Evolutionary conservation across 192 early-diverging fungal species (phyloP), one percentile per base, ranked within the genome.

Genomic region (Bifiguratus adelaidae): DNA sequence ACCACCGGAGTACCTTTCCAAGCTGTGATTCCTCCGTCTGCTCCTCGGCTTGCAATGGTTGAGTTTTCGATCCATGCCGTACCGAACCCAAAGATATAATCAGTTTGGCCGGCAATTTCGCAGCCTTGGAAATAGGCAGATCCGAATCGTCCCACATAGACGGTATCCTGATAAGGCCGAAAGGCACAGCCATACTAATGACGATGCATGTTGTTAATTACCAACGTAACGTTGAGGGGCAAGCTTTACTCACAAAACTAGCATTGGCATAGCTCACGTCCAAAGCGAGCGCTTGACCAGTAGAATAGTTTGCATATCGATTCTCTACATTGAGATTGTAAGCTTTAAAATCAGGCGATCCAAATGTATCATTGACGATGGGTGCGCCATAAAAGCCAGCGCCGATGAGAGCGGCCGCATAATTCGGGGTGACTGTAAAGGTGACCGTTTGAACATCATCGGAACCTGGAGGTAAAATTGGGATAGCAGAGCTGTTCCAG

Each of bases 201-300:
- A 28, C 9, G 7, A 21, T 18, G 15, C 3, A 19, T n/a, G 18
- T 30, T n/a, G n/a, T n/a, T n/a, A n/a, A n/a, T n/a, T n/a, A n/a
- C n/a, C n/a, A 1, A 4, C 25, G 0, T 4, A 11, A 29, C n/a
- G 29, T 19, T 3, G 32, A 1, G 22, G 5, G 16, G 7, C 20
- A 4, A 45, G 4, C 9, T 30, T 11, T 23, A 45, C 44, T 45
- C 32, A 45, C 44, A 23, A 45, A 45, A 45, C 44, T 45, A 9
- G 44, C 44, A 45, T 45, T 45, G n/a, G 44, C 28, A 28, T 45
- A 45, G 25, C 44, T 45, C 7, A 45, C 44, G 12, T 30, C 44
- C 1, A 45, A 9, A 29, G 44, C 44, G 12, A 45, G 44, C 16
- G 44, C 44, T 30, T 45, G 44, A 3, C 44, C 44, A 45, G 44